Conservation (phyloP, 371 early-diverging fungal species). For the Saksenaea vasiformis region DNA sequence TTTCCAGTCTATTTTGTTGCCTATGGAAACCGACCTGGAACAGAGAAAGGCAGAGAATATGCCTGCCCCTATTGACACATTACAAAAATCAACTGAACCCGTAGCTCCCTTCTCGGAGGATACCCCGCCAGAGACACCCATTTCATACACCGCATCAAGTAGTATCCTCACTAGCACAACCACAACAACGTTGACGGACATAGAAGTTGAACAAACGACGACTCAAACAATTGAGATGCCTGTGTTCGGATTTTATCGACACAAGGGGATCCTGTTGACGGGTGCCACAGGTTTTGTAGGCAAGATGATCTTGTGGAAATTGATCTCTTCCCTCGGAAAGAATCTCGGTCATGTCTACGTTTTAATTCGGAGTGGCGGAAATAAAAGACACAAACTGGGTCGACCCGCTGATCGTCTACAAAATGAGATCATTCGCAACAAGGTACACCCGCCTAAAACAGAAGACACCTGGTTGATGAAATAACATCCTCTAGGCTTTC, state of each 20-base stretch:
- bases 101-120: not conserved
- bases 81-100: not conserved
- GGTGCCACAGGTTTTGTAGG: constrained; percentile 68
- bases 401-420: constrained; percentile 44
- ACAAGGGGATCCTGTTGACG: constrained; percentile 55
- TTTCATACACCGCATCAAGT: not conserved
- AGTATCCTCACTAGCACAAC: not conserved
- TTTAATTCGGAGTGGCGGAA: constrained; percentile 48
- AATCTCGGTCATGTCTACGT: constrained; percentile 41
- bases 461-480: not conserved
- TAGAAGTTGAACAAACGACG: too few relatives aligned
- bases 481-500: constrained; percentile 34
- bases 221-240: constrained; percentile 15
- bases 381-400: constrained; percentile 49
- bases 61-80: not conserved
- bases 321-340: constrained; percentile 42
- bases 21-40: not conserved
- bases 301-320: constrained; percentile 59
- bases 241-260: constrained; percentile 32
- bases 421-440: constrained; percentile 46
- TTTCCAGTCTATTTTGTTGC: not conserved
- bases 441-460: constrained; percentile 21
- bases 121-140: not conserved
- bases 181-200: not conserved
- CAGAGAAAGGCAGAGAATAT: not conserved